phyloP scores from a whole-genome alignment of 2,329 filamentous ascomycete species.

The Fusarium sp. region DNA sequence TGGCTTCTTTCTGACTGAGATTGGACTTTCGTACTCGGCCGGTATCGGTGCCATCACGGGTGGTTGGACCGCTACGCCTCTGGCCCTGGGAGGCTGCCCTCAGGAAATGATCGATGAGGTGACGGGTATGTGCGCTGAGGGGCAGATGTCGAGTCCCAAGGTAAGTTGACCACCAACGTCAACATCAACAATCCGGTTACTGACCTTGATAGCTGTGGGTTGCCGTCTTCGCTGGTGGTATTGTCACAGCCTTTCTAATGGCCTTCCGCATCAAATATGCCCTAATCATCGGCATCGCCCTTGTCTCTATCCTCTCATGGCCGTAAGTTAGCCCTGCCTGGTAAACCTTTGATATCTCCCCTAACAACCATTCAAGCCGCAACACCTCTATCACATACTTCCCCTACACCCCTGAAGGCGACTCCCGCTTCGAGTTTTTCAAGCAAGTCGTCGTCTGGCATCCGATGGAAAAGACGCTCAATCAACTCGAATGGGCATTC shows the following conservation, averaged over 20 bases:
- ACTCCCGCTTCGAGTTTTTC: constrained; percentile 80
- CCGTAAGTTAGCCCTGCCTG: constrained; percentile 64
- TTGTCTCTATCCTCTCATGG: constrained; percentile 84
- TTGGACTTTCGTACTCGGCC: constrained; percentile 81
- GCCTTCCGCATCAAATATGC: constrained; percentile 82
- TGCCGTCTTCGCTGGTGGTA: constrained; percentile 84
- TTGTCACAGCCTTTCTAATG: constrained; percentile 87
- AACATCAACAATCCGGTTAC: neutral
- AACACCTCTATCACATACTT: constrained; percentile 82
- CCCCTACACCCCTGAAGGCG: constrained; percentile 75
- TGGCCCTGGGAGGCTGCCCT: constrained; percentile 83
- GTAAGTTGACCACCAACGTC: constrained; percentile 55
- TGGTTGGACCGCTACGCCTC: constrained; percentile 74
- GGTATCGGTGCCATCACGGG: constrained; percentile 89
- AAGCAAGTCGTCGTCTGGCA: constrained; percentile 80
- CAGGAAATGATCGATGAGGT: constrained; percentile 64
- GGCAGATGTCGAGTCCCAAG: constrained; percentile 84
- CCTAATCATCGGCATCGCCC: constrained; percentile 80
- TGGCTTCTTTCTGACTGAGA: constrained; percentile 75
- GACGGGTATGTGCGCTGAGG: constrained; percentile 67
- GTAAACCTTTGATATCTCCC: neutral
- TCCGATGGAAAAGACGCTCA: constrained; percentile 75
- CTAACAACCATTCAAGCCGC: constrained; percentile 61
- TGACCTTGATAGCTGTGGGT: constrained; percentile 78
- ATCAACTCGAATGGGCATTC: constrained; percentile 78